Evolutionary conservation across 1,284 basidiomycete genomes (phyloP), one percentile per base, ranked within the genome.

Genomic region (Takashimella tepidaria): DNA sequence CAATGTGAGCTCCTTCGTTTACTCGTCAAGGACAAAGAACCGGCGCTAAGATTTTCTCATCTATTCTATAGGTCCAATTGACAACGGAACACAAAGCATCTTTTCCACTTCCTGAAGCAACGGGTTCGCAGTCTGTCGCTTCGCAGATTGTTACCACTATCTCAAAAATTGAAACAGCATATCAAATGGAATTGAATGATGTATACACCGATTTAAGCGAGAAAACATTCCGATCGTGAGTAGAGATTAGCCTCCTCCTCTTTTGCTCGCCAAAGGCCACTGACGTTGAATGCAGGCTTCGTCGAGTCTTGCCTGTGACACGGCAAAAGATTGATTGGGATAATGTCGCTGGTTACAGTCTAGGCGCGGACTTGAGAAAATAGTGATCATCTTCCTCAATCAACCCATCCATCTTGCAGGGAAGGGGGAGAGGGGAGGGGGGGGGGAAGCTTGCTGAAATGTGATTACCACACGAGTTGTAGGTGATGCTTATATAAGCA

Each of bases 311-410:
- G 55, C 92, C 92, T 0, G 79, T 96, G 68, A 95, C 90, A n/a
- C 82, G 89, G 62, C 88, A 91, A 70, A 93, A 93, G 76, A 76
- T 95, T 48, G 91, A 95, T 60, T 95, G 92, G 92, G 91, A 92
- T 60, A 91, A 87, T 80, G 89, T 89, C 54, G 44, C 79, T 56
- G 88, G 88, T 19, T 93, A 93, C 73, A 89, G 88, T 72, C 78
- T 95, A 45, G 90, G 91, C 11, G 84, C 85, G 11, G 89, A 92
- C 75, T 75, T 95, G 10, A 37, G 16, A 37, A 37, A 37, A 16
- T 37, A 37, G 31, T 8, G 10, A 16, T 16, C 31, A 16, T n/a
- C n/a, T n/a, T n/a, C n/a, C n/a, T n/a, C n/a, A n/a, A n/a, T n/a
- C n/a, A n/a, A n/a, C n/a, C n/a, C n/a, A n/a, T n/a, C n/a, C n/a